phyloP scores from a whole-genome alignment of 1,284 basidiomycete species.

The Cutaneotrichosporon spelunceum region DNA sequence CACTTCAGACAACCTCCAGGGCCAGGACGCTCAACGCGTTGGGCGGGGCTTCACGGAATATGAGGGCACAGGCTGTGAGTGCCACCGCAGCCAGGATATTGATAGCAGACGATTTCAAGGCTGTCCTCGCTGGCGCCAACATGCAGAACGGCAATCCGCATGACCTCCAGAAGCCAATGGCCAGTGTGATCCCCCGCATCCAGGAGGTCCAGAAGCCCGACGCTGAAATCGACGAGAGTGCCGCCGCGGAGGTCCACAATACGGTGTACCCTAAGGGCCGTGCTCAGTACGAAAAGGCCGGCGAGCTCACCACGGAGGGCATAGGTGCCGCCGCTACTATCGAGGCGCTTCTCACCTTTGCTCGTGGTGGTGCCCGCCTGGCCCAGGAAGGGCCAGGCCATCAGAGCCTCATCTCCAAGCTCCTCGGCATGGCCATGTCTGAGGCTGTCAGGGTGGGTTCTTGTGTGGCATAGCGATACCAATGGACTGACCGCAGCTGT shows the following conservation, averaged over 20 bases:
- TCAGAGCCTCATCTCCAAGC: slow-evolving; percentile 54
- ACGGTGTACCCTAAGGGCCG: slow-evolving; percentile 57
- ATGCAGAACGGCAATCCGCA: slow-evolving; percentile 42
- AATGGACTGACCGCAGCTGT: slow-evolving; percentile 55
- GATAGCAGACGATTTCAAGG: slow-evolving; percentile 41
- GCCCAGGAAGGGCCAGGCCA: slow-evolving; percentile 37
- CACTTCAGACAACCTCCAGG: not conserved
- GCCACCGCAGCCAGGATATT: not conserved
- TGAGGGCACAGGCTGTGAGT: slow-evolving; percentile 13
- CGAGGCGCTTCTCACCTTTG: slow-evolving; percentile 62
- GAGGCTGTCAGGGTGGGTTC: slow-evolving; percentile 55
- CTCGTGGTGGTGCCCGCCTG: slow-evolving; percentile 43
- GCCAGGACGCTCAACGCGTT: slow-evolving; percentile 5
- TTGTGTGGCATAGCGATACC: not conserved
- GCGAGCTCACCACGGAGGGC: slow-evolving; percentile 58
- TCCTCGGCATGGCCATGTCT: slow-evolving; percentile 78
- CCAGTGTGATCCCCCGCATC: slow-evolving; percentile 47
- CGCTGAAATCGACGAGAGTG: slow-evolving; percentile 58
- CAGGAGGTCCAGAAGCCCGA: slow-evolving; percentile 13
- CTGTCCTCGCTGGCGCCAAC: slow-evolving; percentile 43
- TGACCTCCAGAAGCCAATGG: slow-evolving; percentile 39
- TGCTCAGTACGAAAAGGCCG: slow-evolving; percentile 30
- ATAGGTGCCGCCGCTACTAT: slow-evolving; percentile 70
- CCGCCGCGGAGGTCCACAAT: slow-evolving; percentile 57
- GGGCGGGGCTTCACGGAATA: slow-evolving; percentile 1